Percentiles rank a stretch among this genome's conserved stretches.
Evolutionary conservation across 495 filamentous ascomycete species (phyloP).

Genomic region (Hapsidospora chrysogenum): DNA sequence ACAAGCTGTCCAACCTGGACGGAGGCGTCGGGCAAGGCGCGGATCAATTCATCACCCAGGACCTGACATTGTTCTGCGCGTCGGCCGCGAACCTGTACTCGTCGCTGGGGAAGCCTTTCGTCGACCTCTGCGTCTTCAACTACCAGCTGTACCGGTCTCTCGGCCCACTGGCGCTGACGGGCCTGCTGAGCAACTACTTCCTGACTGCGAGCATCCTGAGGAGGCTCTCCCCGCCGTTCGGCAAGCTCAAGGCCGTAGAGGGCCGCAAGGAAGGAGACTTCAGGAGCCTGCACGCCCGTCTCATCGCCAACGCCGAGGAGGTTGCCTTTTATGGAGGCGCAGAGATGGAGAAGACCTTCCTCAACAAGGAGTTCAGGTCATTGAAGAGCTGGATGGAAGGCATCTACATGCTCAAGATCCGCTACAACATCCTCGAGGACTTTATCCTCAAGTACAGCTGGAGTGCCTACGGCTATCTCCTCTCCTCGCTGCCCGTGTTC

Average conservation of each 20-base stretch:
- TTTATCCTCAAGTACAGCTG: constrained; percentile 97
- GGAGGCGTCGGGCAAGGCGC: constrained; percentile 81
- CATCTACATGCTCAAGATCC: constrained; percentile 89
- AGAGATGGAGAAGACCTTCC: constrained; percentile 77
- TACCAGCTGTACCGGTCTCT: constrained; percentile 89
- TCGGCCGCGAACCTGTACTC: constrained; percentile 90
- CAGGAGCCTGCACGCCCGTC: constrained; percentile 67
- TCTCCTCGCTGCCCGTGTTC: constrained; percentile 87
- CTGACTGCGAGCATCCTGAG: constrained; percentile 77
- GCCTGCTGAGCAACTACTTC: constrained; percentile 81
- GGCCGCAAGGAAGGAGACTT: constrained; percentile 90
- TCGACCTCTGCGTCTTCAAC: constrained; percentile 93
- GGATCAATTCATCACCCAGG: constrained; percentile 96
- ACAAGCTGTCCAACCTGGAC: constrained; percentile 87
- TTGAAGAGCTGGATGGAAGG: constrained; percentile 90
- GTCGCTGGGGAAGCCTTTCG: constrained; percentile 86
- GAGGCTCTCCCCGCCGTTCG: constrained; percentile 82
- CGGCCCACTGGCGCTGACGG: constrained; percentile 73
- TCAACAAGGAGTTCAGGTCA: constrained; percentile 79
- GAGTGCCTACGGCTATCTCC: constrained; percentile 91
- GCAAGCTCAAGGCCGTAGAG: constrained; percentile 89
- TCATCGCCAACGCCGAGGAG: constrained; percentile 96
- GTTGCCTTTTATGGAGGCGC: constrained; percentile 97
- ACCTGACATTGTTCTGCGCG: constrained; percentile 86
- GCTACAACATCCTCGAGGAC: constrained; percentile 97